Base-by-base conservation (phyloP, 2,329 filamentous ascomycete species). In the Fusarium burgessii region DNA sequence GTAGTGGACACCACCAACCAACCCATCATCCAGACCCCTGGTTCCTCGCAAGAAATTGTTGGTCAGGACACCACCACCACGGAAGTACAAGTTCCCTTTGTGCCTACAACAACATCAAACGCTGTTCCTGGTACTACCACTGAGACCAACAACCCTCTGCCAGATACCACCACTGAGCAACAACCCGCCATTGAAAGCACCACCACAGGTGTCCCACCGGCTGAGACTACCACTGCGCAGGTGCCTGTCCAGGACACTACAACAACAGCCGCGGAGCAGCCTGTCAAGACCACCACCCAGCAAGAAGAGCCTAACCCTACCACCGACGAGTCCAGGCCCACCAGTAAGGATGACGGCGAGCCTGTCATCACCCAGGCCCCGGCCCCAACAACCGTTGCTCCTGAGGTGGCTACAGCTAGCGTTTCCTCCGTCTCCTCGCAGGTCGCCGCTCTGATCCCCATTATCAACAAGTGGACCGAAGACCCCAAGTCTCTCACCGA, bases 401-500 rank as follows among this genome's bases (percentile, higher is more conserved):
- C 70, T 33, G 60, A 56, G 23, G 18, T 42, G 7, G 70, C 65
- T 23, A 67, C 65, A 12, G 57, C 70, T 4, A 62, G 55, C 18
- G 61, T 67, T 12, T 72, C 70, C 3, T 71, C 70, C 7, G 61
- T 67, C 4, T 72, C 68, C 4, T 58, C 65, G 3, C 65, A 71
- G n/a, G 60, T 72, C 33, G 20, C 54, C 1, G 66, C 46, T 32
- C 51, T 72, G 11, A 50, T 72, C 14, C 68, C 68, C 11, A 40
- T 72, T 27, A 72, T 72, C 42, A 65, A 72, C 46, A 55, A 58
- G 8, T 72, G 70, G 70, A 67, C 66, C 27, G 45, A 38, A 3
- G 47, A 72, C 12, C 55, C 65, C 1, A 47, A 62, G n/a, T 40
- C 29, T 27, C 70, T 73, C 36, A 66, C 62, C 27, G 67, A 62